Conservation (phyloP, 345 rosid species). For the Ricinus communis region DNA sequence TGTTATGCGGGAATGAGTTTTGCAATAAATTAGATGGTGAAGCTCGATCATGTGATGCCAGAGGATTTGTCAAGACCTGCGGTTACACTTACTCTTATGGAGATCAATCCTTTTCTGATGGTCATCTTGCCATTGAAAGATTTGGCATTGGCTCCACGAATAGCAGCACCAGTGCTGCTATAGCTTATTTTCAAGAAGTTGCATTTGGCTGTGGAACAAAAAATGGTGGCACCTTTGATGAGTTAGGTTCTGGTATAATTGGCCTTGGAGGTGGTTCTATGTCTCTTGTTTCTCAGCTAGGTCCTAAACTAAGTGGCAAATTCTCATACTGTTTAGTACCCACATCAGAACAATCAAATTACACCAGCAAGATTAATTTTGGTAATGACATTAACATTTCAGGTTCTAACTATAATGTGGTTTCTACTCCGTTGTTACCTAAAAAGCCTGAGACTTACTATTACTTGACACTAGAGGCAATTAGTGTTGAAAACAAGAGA, state of each 20-base stretch:
- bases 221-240: slow-evolving; percentile 46
- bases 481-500: slow-evolving; percentile 49
- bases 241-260: slow-evolving; percentile 51
- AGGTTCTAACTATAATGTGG: neutral
- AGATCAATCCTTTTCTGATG: slow-evolving; percentile 39
- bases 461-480: slow-evolving; percentile 51
- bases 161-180: slow-evolving; percentile 6
- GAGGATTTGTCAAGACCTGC: slow-evolving; percentile 36
- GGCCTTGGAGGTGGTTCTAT: slow-evolving; percentile 64
- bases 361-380: slow-evolving; percentile 45
- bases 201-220: slow-evolving; percentile 56
- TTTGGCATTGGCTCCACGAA: slow-evolving; percentile 29
- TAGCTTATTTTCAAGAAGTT: slow-evolving; percentile 24
- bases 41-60: slow-evolving; percentile 26
- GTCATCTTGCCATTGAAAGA: slow-evolving; percentile 47
- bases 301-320: slow-evolving; percentile 31
- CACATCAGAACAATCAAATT: slow-evolving; percentile 12
- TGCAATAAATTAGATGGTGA: slow-evolving; percentile 27
- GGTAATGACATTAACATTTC: slow-evolving; percentile 35
- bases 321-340: slow-evolving; percentile 66
- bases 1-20: slow-evolving; percentile 35
- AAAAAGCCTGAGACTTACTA: slow-evolving; percentile 44
- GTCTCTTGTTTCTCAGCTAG: slow-evolving; percentile 50
- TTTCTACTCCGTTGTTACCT: slow-evolving; percentile 42
- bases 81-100: slow-evolving; percentile 48